phyloP scores from a whole-genome alignment of 345 rosid genomes.

The Acer saccharum region DNA sequence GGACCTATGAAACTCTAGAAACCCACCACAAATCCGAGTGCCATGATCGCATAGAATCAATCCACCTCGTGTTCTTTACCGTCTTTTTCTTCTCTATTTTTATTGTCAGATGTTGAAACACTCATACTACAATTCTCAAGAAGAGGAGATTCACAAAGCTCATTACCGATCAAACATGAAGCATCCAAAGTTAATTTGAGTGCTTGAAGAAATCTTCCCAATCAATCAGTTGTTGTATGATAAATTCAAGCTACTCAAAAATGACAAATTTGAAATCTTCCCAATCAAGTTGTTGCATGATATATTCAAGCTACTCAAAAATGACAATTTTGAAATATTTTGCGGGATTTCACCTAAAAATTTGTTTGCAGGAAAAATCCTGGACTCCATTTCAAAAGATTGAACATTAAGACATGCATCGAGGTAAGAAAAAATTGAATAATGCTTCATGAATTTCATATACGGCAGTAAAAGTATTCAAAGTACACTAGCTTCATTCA shows the following conservation, averaged over 20 bases:
- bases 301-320: too few relatives aligned
- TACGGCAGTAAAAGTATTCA: too few relatives aligned
- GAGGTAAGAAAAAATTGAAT: too few relatives aligned
- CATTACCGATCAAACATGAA: too few relatives aligned
- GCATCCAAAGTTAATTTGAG: not conserved
- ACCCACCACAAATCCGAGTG: constrained; percentile 6
- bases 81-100: not conserved
- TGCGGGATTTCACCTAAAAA: too few relatives aligned
- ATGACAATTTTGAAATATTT: not conserved
- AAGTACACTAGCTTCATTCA: not conserved
- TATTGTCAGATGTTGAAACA: not conserved
- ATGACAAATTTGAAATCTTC: not conserved
- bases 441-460: too few relatives aligned
- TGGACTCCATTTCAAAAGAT: too few relatives aligned
- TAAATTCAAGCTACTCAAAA: not conserved
- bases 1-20: not conserved
- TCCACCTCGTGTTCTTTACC: not conserved
- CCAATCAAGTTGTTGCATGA: too few relatives aligned
- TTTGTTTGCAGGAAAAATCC: too few relatives aligned
- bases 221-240: not conserved
- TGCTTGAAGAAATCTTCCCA: constrained; percentile 16
- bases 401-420: too few relatives aligned
- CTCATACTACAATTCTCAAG: not conserved
- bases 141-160: too few relatives aligned
- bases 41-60: not conserved